phyloP scores from a whole-genome alignment of 371 early-diverging fungal genomes.

The Rhizopus stolonifer region DNA sequence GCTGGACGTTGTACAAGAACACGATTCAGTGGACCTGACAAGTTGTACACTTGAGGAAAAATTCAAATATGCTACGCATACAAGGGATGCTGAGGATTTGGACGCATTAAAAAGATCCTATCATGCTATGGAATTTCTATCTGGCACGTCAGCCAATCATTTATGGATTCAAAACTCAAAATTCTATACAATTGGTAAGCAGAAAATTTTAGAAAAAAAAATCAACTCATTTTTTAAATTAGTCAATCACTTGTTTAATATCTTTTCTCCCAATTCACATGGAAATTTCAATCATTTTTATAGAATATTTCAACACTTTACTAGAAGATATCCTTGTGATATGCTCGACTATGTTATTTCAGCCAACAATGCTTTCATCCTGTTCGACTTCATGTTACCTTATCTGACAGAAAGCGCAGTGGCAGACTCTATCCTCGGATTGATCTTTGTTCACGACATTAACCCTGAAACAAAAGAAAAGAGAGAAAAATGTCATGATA shows the following conservation, averaged over 20 bases:
- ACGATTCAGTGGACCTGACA: conserved; percentile 2
- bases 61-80: conserved; percentile 17
- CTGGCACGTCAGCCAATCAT: conserved; percentile 45
- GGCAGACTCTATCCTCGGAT: conserved; percentile 26
- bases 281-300: conserved; percentile 48
- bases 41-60: conserved; percentile 16
- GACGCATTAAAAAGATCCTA: conserved; percentile 45
- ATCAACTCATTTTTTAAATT: conserved; percentile 30
- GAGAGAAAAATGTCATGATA: conserved; percentile 23
- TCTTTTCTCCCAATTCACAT: conserved; percentile 35
- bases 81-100: conserved; percentile 31
- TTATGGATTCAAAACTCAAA: conserved; percentile 37
- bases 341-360: conserved; percentile 39
- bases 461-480: conserved; percentile 31
- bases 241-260: conserved; percentile 31
- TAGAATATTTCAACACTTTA: conserved; percentile 43
- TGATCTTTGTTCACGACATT: conserved; percentile 36
- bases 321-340: conserved; percentile 38
- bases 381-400: conserved; percentile 42
- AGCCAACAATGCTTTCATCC: conserved; percentile 21
- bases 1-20: conserved; percentile 5
- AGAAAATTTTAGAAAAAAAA: not conserved
- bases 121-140: conserved; percentile 50
- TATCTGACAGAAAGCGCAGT: conserved; percentile 30
- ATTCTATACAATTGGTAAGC: conserved; percentile 38